Evolutionary conservation across 495 filamentous ascomycete genomes (phyloP), one percentile per base, ranked within the genome.

Genomic region (Hypoxylon crocopeplum): DNA sequence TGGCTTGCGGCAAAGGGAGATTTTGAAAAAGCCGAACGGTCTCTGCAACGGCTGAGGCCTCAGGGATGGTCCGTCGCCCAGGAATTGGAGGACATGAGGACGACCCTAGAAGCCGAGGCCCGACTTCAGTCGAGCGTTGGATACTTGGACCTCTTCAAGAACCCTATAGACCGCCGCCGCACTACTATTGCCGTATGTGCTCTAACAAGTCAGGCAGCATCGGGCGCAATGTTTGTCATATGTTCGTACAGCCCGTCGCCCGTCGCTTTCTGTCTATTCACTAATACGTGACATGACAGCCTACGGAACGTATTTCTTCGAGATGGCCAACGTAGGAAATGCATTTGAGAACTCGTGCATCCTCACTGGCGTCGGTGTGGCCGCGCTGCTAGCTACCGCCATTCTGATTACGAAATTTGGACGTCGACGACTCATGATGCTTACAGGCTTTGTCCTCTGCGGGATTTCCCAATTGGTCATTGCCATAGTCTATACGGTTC

Each of bases 301-400:
- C 0, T 87, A 85, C 61, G 81, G 82, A 42, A 85, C 84, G 1
- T 87, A 86, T 66, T 87, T 86, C 74, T 85, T 87, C 67, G 76
- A 80, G 58, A 87, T 87, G 80, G 81, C 83, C 22, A 73, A 80
- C 27, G 78, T 86, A 7, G 77, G 79, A 16, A 75, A 82, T 50
- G 78, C 84, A 5, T 87, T 87, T 67, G 76, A 75, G 57, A 86
- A 85, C 69, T 72, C 78, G 39, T 83, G 82, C 56, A 79, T 86
- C 30, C 72, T 86, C 34, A 79, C 74, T 41, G 77, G 77, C 11
- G 74, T 84, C 25, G 82, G 83, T 4, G 81, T 84, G 12, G 66
- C 82, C n/a, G 81, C 80, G 47, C 79, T 86, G 61, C 55, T 85
- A 24, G 69, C 84, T 58, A 86, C 85, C 64, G 74, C 72, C 32